phyloP scores from a whole-genome alignment of 176 grass and related monocot species.

The Phragmites australis region DNA sequence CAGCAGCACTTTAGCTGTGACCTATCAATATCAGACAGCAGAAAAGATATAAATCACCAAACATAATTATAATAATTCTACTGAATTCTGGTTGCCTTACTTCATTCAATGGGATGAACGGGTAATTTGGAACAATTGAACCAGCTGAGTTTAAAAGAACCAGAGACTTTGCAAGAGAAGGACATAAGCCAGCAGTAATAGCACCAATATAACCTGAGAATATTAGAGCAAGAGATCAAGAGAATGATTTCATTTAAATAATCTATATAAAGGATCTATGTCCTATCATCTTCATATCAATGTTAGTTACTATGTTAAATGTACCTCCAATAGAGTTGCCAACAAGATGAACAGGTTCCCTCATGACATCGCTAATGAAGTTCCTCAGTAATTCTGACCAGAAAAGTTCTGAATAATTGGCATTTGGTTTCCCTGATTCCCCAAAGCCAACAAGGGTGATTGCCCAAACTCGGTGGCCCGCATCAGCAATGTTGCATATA shows the following conservation, averaged over 20 bases:
- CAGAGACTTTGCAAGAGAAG: slow-evolving; percentile 79
- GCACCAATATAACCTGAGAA: slow-evolving; percentile 81
- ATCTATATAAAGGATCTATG: not conserved
- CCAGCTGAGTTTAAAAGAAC: slow-evolving; percentile 91
- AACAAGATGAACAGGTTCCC: slow-evolving; percentile 80
- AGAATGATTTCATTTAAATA: not conserved
- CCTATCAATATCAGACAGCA: slow-evolving; percentile 13
- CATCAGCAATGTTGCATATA: slow-evolving; percentile 62
- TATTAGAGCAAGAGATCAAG: slow-evolving; percentile 25
- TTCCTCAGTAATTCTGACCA: slow-evolving; percentile 91
- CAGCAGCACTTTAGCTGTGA: slow-evolving; percentile 18
- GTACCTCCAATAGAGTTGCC: slow-evolving; percentile 97
- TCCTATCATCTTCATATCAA: not conserved
- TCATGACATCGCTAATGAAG: slow-evolving; percentile 78
- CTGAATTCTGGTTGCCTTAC: slow-evolving; percentile 47
- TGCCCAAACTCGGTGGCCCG: slow-evolving; percentile 81
- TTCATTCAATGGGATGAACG: slow-evolving; percentile 59
- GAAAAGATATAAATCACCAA: not conserved
- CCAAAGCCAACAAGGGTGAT: slow-evolving; percentile 91
- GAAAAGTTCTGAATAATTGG: slow-evolving; percentile 74
- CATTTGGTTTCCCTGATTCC: slow-evolving; percentile 88
- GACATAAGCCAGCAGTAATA: slow-evolving; percentile 73
- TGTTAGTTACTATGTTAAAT: slow-evolving; percentile 27
- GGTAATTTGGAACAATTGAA: slow-evolving; percentile 76
- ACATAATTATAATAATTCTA: slow-evolving; percentile 18